Percentiles rank a stretch among this genome's conserved stretches.
These are phyloP conservation scores for Trametes elegans DNA, from an alignment of 768 basidiomycete genomes.

Conservation along the genomic window DNA sequence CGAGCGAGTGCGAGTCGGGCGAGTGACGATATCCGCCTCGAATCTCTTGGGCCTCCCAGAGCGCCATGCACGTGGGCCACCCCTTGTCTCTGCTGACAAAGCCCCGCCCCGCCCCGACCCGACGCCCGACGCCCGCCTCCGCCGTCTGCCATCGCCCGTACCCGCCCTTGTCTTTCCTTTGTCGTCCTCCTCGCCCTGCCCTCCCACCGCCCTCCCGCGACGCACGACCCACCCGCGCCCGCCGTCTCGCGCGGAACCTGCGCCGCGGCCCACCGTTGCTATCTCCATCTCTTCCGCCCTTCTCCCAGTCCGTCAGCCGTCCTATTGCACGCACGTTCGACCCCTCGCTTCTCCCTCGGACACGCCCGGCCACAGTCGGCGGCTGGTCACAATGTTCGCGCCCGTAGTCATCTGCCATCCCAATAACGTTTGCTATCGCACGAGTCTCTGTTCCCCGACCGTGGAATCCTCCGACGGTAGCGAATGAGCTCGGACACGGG, in stretches of 20 bases:
- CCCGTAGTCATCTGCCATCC: conserved; percentile 13
- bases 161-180: background rate
- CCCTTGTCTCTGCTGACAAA: conserved; percentile 24
- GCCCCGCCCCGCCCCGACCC: conserved; percentile 6
- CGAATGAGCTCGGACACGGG: conserved; percentile 21
- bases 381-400: background rate
- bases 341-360: conserved; percentile 9
- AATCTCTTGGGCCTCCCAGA: too few relatives aligned
- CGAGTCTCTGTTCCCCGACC: conserved; percentile 6
- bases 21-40: conserved; percentile 17
- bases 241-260: background rate
- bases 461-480: conserved; percentile 7
- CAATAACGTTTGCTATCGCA: conserved; percentile 17
- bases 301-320: background rate
- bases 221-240: background rate
- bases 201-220: background rate
- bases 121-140: background rate
- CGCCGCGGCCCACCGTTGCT: background rate
- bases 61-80: conserved; percentile 33
- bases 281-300: conserved; percentile 2
- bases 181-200: background rate
- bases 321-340: conserved; percentile 22
- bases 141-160: background rate
- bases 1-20: background rate
- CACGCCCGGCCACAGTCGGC: conserved; percentile 5